phyloP scores from a whole-genome alignment of 768 basidiomycete species.

The Saitozyma sp. region DNA sequence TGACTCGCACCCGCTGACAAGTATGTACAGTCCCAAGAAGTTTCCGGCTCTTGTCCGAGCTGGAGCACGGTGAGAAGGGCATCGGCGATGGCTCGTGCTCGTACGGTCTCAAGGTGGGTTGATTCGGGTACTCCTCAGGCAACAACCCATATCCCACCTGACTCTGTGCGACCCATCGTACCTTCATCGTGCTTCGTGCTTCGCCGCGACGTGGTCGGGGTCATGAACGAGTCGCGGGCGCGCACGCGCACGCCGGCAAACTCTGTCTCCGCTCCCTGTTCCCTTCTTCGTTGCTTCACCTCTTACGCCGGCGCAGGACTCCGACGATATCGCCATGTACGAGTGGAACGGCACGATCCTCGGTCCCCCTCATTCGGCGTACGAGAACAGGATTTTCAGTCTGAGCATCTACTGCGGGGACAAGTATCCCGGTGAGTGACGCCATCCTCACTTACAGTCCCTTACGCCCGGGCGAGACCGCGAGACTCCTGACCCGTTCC shows the following conservation, averaged over 20 bases:
- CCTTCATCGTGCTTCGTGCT: not conserved
- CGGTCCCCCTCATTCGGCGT: slow-evolving; percentile 97
- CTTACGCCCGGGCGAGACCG: too few relatives aligned
- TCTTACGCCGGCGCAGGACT: slow-evolving; percentile 56
- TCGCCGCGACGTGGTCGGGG: not conserved
- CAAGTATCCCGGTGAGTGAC: slow-evolving; percentile 39
- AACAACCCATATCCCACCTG: too few relatives aligned
- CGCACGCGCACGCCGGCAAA: too few relatives aligned
- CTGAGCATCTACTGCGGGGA: slow-evolving; percentile 83
- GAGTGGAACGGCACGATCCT: slow-evolving; percentile 99
- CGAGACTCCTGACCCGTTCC: not conserved
- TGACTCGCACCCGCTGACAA: not conserved
- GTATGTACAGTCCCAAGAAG: slow-evolving; percentile 79
- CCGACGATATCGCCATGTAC: slow-evolving; percentile 96
- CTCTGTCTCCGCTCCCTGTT: too few relatives aligned
- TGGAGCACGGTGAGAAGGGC: slow-evolving; percentile 99
- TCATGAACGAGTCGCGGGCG: too few relatives aligned
- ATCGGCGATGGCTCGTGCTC: slow-evolving; percentile 98
- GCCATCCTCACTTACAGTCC: too few relatives aligned
- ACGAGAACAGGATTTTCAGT: slow-evolving; percentile 98
- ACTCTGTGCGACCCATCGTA: not conserved
- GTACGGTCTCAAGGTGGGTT: slow-evolving; percentile 74
- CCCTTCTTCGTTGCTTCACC: too few relatives aligned
- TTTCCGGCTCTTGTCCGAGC: slow-evolving; percentile 94
- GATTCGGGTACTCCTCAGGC: not conserved